Conservation (phyloP, 164 flowering plant genomes). For the Vitis riparia region DNA sequence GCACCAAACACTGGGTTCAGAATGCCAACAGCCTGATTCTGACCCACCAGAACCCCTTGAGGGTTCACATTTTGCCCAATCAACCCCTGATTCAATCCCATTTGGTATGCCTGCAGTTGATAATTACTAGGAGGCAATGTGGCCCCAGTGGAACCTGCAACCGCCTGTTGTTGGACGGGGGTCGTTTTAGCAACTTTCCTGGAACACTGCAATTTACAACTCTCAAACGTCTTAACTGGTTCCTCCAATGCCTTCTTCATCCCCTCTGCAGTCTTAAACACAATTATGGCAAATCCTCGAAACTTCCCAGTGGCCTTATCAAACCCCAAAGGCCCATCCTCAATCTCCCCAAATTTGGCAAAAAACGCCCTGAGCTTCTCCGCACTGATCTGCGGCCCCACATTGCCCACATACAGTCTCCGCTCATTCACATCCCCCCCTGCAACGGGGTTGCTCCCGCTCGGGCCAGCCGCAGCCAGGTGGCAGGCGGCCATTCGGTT, state of each 20-base stretch:
- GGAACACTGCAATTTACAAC: constrained; percentile 60
- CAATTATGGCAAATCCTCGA: constrained; percentile 70
- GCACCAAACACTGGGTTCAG: too few relatives aligned
- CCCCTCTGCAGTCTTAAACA: constrained; percentile 59
- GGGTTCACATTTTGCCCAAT: too few relatives aligned
- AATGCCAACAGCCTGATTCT: too few relatives aligned
- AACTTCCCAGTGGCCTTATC: constrained; percentile 81
- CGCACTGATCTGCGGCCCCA: constrained; percentile 65
- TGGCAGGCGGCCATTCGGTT: constrained; percentile 30
- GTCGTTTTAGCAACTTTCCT: too few relatives aligned
- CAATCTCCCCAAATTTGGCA: constrained; percentile 72
- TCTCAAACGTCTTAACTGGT: constrained; percentile 85
- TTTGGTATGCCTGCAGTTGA: too few relatives aligned
- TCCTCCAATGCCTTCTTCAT: constrained; percentile 74
- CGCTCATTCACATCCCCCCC: constrained; percentile 65
- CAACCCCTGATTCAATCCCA: too few relatives aligned
- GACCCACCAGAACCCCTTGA: too few relatives aligned
- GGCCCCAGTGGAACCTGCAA: too few relatives aligned
- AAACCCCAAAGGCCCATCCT: constrained; percentile 85
- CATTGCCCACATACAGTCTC: constrained; percentile 86
- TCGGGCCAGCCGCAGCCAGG: constrained; percentile 30
- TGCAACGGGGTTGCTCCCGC: constrained; percentile 23
- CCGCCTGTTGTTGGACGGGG: too few relatives aligned
- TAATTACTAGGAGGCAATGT: too few relatives aligned
- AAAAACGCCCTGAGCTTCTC: constrained; percentile 54